Evolutionary conservation across 2,329 filamentous ascomycete species (phyloP).

Genomic region (Cryphonectria naterciae): DNA sequence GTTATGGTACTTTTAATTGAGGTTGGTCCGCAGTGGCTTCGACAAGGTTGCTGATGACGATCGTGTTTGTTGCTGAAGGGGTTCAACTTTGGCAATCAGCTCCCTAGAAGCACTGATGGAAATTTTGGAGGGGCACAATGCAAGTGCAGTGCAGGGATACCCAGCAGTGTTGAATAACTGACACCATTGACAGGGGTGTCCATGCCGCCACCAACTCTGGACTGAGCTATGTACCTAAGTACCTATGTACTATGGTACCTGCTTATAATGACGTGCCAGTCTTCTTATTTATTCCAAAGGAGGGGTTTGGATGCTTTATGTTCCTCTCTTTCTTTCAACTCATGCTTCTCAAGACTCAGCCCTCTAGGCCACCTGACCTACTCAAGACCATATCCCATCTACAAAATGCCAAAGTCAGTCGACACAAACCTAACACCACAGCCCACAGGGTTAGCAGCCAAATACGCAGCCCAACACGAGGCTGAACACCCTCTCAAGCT

Average conservation of each 20-base stretch:
- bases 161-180: not conserved
- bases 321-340: not conserved
- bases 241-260: not conserved
- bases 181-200: not conserved
- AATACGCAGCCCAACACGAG: conserved; percentile 50
- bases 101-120: not conserved
- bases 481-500: conserved; percentile 61
- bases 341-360: not conserved
- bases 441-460: conserved; percentile 54
- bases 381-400: not conserved
- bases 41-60: not conserved
- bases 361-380: not conserved
- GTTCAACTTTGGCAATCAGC: not conserved
- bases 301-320: not conserved
- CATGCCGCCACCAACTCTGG: not conserved
- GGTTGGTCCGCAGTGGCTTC: not conserved
- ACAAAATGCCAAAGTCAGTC: conserved; percentile 46
- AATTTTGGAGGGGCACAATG: not conserved
- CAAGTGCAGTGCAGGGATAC: not conserved
- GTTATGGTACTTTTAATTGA: not conserved
- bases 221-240: not conserved
- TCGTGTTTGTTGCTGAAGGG: not conserved
- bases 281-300: not conserved
- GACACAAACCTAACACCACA: conserved; percentile 53
- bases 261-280: not conserved